Percentiles rank a stretch among this genome's conserved stretches.
These are phyloP conservation scores for Stentor roeselii DNA, from an alignment of 73 alveolate genomes.

Conservation along the genomic window DNA sequence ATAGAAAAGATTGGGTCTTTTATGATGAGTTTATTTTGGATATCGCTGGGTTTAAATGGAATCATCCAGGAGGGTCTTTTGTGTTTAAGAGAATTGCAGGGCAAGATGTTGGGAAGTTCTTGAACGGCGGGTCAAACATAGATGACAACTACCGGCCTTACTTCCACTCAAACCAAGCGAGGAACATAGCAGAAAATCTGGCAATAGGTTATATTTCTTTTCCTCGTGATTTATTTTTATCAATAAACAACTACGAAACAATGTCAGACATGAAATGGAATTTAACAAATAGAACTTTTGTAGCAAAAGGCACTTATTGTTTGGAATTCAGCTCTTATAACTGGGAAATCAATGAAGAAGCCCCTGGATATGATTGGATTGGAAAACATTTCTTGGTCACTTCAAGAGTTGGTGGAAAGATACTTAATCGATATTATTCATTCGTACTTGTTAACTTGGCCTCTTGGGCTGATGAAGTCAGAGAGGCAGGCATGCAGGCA, in stretches of 20 bases:
- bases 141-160: not conserved
- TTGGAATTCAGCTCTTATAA: not conserved
- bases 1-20: not conserved
- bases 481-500: not conserved
- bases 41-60: not conserved
- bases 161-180: not conserved
- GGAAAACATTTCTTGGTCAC: not conserved
- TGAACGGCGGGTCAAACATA: not conserved
- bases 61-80: conserved; percentile 16
- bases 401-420: not conserved
- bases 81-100: not conserved
- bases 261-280: not conserved
- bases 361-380: conserved; percentile 7
- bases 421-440: not conserved
- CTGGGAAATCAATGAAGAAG: not conserved
- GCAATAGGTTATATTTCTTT: not conserved
- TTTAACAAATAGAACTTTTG: not conserved
- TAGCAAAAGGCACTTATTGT: not conserved
- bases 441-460: not conserved
- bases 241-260: not conserved
- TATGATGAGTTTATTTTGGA: not conserved
- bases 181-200: not conserved
- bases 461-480: not conserved
- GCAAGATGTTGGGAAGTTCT: conserved; percentile 18
- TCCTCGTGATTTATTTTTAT: not conserved